phyloP scores from a whole-genome alignment of 2,329 filamentous ascomycete genomes.

The Microsporum ferrugineum region DNA sequence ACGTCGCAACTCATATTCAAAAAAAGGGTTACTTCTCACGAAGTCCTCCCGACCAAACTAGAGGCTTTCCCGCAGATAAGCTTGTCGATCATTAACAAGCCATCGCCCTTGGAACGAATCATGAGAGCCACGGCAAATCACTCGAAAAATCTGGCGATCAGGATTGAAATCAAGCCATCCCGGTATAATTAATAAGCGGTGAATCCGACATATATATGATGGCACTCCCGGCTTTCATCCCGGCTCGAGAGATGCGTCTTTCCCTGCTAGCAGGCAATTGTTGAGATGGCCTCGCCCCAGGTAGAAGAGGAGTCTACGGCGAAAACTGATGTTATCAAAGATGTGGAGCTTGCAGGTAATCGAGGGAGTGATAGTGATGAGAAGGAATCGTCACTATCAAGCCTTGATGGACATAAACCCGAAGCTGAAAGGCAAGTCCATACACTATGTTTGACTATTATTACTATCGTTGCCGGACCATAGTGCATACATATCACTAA shows the following conservation, averaged over 20 bases:
- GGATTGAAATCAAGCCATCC: background rate
- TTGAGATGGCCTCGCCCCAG: background rate
- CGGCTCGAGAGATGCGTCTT: background rate
- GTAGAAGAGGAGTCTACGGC: background rate
- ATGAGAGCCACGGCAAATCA: background rate
- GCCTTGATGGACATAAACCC: background rate
- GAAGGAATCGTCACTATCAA: background rate
- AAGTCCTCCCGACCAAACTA: background rate
- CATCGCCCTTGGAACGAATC: background rate
- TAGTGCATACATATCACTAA: background rate
- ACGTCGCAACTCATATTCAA: background rate
- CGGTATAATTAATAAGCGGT: background rate
- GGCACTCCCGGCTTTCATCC: background rate
- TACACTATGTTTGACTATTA: background rate
- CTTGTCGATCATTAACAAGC: background rate
- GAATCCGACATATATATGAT: background rate
- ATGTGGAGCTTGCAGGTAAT: background rate
- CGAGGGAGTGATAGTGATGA: background rate
- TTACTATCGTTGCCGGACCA: background rate
- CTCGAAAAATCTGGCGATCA: background rate
- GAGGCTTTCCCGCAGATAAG: background rate
- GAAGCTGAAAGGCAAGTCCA: slow-evolving; percentile 11
- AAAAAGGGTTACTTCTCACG: background rate
- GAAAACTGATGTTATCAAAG: background rate
- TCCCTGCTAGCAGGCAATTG: background rate